These are phyloP conservation scores for Colletotrichum noveboracense DNA, from an alignment of 2,329 filamentous ascomycete genomes.

Conservation along the genomic window DNA sequence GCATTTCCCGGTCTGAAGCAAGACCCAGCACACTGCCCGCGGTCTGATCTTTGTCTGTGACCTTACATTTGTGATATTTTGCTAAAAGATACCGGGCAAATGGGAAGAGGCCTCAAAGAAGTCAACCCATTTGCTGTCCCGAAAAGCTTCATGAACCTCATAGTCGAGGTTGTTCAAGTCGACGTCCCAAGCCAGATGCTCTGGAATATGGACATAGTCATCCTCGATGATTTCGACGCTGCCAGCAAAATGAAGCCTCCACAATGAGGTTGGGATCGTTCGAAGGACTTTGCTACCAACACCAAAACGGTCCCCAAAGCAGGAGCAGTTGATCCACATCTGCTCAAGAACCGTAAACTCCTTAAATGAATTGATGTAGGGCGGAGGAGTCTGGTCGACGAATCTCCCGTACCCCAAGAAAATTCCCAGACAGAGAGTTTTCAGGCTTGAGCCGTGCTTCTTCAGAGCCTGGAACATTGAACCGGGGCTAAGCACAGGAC, in stretches of 20 bases:
- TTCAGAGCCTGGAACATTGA: not conserved
- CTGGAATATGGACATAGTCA: not conserved
- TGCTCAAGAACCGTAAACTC: not conserved
- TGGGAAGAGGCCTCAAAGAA: not conserved
- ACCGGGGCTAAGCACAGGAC: not conserved
- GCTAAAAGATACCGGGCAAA: not conserved
- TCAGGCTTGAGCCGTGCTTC: not conserved
- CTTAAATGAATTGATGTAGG: not conserved
- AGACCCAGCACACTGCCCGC: not conserved
- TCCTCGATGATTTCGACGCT: fast-evolving
- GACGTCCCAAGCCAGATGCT: not conserved
- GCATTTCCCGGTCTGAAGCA: not conserved
- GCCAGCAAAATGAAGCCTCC: not conserved
- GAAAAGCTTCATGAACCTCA: not conserved
- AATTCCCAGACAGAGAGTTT: fast-evolving
- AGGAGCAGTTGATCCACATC: not conserved
- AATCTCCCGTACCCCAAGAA: fast-evolving
- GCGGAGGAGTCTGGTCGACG: not conserved
- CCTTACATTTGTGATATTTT: not conserved
- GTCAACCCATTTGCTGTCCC: not conserved
- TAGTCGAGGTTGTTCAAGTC: fast-evolving
- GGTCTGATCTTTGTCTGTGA: not conserved
- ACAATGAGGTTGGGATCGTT: not conserved
- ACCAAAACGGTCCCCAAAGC: not conserved
- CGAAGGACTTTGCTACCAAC: not conserved